These are phyloP conservation scores for Exophiala aquamarina DNA, from an alignment of 2,329 filamentous ascomycete genomes.

Conservation along the genomic window DNA sequence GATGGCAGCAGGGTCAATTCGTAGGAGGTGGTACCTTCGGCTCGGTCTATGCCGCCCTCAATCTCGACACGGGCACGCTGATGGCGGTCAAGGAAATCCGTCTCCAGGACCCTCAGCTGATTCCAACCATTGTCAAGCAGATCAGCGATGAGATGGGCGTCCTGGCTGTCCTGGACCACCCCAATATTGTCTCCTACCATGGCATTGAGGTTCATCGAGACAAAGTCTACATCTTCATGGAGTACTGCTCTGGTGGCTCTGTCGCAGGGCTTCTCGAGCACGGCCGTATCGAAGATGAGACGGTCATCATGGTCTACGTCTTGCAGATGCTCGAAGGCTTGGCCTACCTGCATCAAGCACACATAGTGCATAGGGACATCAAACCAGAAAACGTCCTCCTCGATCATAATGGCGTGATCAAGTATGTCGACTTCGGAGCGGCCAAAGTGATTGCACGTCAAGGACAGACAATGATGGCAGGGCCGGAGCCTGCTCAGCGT, in stretches of 20 bases:
- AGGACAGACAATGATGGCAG: constrained; percentile 75
- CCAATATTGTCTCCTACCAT: constrained; percentile 96
- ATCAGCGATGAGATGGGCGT: constrained; percentile 98
- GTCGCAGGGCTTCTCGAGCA: constrained; percentile 88
- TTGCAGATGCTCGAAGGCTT: constrained; percentile 92
- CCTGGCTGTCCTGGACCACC: constrained; percentile 90
- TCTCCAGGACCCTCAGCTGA: constrained; percentile 91
- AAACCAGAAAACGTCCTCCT: constrained; percentile 97
- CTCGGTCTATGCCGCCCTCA: constrained; percentile 95
- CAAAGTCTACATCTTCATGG: constrained; percentile 99
- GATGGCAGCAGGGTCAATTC: constrained; percentile 99
- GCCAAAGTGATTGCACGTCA: constrained; percentile 95
- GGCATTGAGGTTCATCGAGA: constrained; percentile 97
- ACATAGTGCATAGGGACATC: constrained; percentile 94
- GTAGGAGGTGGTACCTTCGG: constrained; percentile 96
- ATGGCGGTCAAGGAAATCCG: constrained; percentile 99
- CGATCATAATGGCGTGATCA: constrained; percentile 97
- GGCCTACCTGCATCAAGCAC: constrained; percentile 86
- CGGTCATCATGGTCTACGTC: constrained; percentile 94
- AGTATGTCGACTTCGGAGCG: constrained; percentile 97
- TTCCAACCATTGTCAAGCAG: constrained; percentile 88
- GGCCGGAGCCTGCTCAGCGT: constrained; percentile 51
- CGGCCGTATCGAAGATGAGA: constrained; percentile 95
- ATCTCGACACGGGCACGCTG: constrained; percentile 89
- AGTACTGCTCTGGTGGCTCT: constrained; percentile 95